phyloP scores from a whole-genome alignment of 257 asterid genomes.

The Solanum boliviense region DNA sequence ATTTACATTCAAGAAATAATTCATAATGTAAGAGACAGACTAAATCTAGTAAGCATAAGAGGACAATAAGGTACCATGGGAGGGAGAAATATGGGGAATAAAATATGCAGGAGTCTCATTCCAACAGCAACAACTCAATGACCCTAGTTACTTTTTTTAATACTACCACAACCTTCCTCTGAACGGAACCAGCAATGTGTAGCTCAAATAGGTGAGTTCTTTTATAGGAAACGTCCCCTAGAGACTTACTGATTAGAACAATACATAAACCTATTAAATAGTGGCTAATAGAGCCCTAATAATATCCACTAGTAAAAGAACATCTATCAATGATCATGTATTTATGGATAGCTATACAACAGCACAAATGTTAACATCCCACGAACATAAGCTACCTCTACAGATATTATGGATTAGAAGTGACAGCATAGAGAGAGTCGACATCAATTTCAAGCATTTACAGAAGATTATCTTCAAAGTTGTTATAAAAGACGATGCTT shows the following conservation, averaged over 20 bases:
- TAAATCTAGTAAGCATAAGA: neutral
- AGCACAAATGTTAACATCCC: neutral
- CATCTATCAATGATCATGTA: neutral
- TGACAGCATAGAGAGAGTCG: neutral
- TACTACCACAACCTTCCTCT: neutral
- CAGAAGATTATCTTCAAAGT: neutral
- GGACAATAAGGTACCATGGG: neutral
- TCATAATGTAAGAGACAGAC: neutral
- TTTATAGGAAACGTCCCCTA: neutral
- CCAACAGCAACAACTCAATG: neutral
- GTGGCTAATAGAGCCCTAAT: neutral
- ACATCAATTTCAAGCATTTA: neutral
- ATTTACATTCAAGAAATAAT: neutral
- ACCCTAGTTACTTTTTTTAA: neutral
- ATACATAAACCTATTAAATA: neutral
- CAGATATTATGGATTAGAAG: neutral
- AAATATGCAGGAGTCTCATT: neutral
- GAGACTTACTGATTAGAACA: neutral
- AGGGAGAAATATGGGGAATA: neutral
- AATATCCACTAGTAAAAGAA: neutral
- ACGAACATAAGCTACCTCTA: neutral
- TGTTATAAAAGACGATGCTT: neutral
- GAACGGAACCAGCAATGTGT: neutral
- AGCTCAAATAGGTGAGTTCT: neutral
- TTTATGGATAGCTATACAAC: neutral